These are phyloP conservation scores for Acrasis kona DNA, from an alignment of 78 protist species.

Conservation along the genomic window DNA sequence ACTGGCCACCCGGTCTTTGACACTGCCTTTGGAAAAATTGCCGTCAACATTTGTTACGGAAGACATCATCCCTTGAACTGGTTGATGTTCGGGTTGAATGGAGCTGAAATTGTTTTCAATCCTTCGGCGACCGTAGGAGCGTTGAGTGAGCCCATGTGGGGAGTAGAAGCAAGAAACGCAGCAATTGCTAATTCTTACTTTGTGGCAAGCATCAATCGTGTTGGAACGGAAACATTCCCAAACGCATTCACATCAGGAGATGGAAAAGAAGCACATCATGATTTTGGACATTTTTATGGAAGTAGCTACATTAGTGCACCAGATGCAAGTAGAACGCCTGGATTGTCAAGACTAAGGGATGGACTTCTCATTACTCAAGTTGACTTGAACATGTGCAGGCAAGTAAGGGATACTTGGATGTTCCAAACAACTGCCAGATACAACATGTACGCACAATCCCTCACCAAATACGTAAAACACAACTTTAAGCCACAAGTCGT, in stretches of 20 bases:
- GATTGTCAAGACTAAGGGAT: constrained; percentile 69
- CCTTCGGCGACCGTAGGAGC: constrained; percentile 84
- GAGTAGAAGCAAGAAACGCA: constrained; percentile 83
- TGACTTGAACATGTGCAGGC: constrained; percentile 80
- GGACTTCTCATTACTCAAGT: constrained; percentile 80
- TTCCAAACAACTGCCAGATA: constrained; percentile 48
- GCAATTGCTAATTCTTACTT: constrained; percentile 64
- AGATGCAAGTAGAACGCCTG: constrained; percentile 68
- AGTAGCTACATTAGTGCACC: constrained; percentile 78
- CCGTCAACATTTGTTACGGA: constrained; percentile 88
- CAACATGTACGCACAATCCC: constrained; percentile 21
- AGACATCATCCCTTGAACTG: constrained; percentile 88
- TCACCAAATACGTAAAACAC: not conserved
- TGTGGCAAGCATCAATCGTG: constrained; percentile 76
- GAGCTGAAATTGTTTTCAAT: constrained; percentile 88
- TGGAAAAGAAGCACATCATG: constrained; percentile 84
- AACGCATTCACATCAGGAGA: constrained; percentile 82
- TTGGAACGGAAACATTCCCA: constrained; percentile 84
- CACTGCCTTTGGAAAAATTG: constrained; percentile 73
- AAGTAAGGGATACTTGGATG: constrained; percentile 81
- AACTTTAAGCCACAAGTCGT: constrained; percentile 38
- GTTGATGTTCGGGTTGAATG: constrained; percentile 74
- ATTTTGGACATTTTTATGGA: constrained; percentile 95
- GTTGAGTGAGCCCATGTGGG: constrained; percentile 88
- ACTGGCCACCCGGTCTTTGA: constrained; percentile 88